Conservation (phyloP, 225 moss, liverwort and hornwort genomes). For the Bryoerythrophyllum caledonicum region DNA sequence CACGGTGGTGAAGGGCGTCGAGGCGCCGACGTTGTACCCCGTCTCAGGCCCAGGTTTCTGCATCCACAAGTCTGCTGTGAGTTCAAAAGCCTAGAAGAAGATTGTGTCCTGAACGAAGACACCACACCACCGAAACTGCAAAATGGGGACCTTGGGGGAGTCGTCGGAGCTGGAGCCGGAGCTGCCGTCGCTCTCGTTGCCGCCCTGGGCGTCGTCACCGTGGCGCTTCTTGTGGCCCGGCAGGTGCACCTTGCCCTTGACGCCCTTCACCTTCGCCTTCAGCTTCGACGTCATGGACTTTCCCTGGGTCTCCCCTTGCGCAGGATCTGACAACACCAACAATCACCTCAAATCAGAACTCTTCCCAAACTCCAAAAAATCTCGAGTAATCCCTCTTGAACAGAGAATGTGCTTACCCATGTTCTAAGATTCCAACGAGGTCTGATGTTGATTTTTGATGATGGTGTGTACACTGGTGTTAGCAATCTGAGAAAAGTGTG, state of each 20-base stretch:
- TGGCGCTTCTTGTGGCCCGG: constrained; percentile 43
- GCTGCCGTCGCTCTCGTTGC: background rate
- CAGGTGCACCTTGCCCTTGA: constrained; percentile 47
- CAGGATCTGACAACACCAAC: constrained; percentile 27
- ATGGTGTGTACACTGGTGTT: too few species aligned
- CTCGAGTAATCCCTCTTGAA: too few species aligned
- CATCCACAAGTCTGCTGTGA: background rate
- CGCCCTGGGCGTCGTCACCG: constrained; percentile 17
- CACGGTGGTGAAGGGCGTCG: constrained; percentile 51
- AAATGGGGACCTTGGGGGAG: constrained; percentile 21
- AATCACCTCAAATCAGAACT: background rate
- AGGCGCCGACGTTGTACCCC: constrained; percentile 40
- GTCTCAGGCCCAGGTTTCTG: constrained; percentile 49
- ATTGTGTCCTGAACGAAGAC: too few species aligned
- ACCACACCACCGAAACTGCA: too few species aligned
- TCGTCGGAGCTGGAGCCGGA: constrained; percentile 41
- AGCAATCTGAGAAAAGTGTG: too few species aligned
- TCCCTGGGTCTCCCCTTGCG: constrained; percentile 38
- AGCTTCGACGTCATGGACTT: constrained; percentile 47
- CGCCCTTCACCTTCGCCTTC: constrained; percentile 54
- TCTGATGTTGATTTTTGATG: too few species aligned
- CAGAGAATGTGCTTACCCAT: too few species aligned
- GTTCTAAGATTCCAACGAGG: too few species aligned
- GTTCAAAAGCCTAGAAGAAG: background rate
- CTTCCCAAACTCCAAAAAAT: background rate